Evolutionary conservation across 148 eudicot genomes (phyloP), one percentile per base, ranked within the genome.

Genomic region (Fallopia convolvulus): DNA sequence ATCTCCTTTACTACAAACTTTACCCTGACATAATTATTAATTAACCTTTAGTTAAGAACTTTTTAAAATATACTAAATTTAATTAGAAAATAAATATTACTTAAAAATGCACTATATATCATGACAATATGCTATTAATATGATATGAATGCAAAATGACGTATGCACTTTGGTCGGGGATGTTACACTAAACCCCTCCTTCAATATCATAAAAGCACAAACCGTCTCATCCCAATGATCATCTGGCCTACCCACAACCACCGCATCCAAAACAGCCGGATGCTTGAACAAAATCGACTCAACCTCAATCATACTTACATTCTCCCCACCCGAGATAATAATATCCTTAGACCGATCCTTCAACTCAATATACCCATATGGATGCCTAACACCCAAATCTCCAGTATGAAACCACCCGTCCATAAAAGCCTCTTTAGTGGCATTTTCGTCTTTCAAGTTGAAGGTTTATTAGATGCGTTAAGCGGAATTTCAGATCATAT

Each of bases 261-360:
- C 91, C 0, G 89, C 92, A 47, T 89, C 92, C 5, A 79, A 75
- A 55, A 89, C 81, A 2, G 79, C 85, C 0, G 92, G 92, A 76
- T 91, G 95, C 17, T 79, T 74, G 77, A 84, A 91, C 42, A 91
- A 33, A 39, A 82, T 89, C 0, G 90, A 82, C 70, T 91, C 95
- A 20, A 91, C 90, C 84, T 91, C 89, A 15, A 91, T 85, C 4
- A 89, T 82, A 83, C 95, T 89, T 8, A 91, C 89, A 68, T 91
- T 91, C 77, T 91, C 95, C 39, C 95, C 95, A 8, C 95, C 95
- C 0, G 95, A 91, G 11, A 91, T 83, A 13, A 91, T 91, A 44
- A 91, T 86, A 78, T 91, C 95, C 75, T 91, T 91, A 0, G 83
- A 84, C 2, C 92, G 86, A 53, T 91, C 95, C 72, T 84, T 91